Evolutionary conservation across 2,329 filamentous ascomycete genomes (phyloP).

Genomic region (Cladobotryum protrusum): DNA sequence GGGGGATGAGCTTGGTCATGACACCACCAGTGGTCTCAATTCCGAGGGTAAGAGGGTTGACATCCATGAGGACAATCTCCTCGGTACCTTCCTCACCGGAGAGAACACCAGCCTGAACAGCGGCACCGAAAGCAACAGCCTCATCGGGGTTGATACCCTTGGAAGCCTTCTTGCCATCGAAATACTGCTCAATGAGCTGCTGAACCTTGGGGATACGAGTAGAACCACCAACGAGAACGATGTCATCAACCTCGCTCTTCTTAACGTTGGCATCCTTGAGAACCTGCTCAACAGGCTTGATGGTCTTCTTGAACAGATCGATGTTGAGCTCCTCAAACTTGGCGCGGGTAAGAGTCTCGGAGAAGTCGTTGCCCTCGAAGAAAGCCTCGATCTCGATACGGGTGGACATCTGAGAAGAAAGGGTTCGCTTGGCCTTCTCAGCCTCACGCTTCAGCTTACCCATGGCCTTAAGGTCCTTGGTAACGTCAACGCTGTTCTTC

Average conservation of each 20-base stretch:
- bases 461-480: constrained; percentile 95
- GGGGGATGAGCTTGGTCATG: constrained; percentile 94
- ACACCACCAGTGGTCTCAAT: constrained; percentile 97
- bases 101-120: constrained; percentile 93
- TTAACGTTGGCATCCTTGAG: constrained; percentile 97
- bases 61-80: constrained; percentile 90
- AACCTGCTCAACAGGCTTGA: constrained; percentile 98
- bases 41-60: constrained; percentile 92
- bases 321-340: constrained; percentile 99
- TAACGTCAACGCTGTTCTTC: constrained; percentile 88
- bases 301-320: constrained; percentile 98
- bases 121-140: constrained; percentile 95
- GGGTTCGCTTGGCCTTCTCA: constrained; percentile 98
- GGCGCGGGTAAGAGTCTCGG: constrained; percentile 93
- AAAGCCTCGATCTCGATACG: constrained; percentile 97
- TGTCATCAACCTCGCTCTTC: constrained; percentile 92
- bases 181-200: constrained; percentile 90
- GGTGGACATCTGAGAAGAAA: constrained; percentile 89
- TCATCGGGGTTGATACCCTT: constrained; percentile 99
- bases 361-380: constrained; percentile 95
- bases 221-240: constrained; percentile 95
- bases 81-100: constrained; percentile 77
- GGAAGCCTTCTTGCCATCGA: constrained; percentile 90
- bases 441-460: constrained; percentile 99
- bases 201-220: constrained; percentile 99